phyloP scores from a whole-genome alignment of 176 grass and related monocot genomes.

The maize (Zea mays) region Zm-B73-REFERENCE-NAM-5.0 NC_050097.1:12745501-12746000 shows the following conservation, averaged over 20 bases:
- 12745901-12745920: background rate
- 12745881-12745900: background rate
- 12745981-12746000: background rate
- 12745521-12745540: background rate
- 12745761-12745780: background rate
- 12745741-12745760: background rate
- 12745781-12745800: background rate
- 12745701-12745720: background rate
- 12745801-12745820: slow-evolving; percentile 31
- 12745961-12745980: no score
- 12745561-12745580: background rate
- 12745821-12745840: slow-evolving; percentile 33
- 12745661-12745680: no score
- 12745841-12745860: background rate
- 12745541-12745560: background rate
- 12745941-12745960: slow-evolving; percentile 22
- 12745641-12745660: background rate
- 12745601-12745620: slow-evolving; percentile 14
- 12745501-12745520: no score
- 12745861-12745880: background rate
- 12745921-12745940: background rate
- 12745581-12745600: slow-evolving; percentile 1
- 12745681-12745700: background rate
- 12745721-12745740: background rate
- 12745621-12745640: background rate